Evolutionary conservation across 2,329 filamentous ascomycete species (phyloP).

Genomic region (Botrytis aclada): DNA sequence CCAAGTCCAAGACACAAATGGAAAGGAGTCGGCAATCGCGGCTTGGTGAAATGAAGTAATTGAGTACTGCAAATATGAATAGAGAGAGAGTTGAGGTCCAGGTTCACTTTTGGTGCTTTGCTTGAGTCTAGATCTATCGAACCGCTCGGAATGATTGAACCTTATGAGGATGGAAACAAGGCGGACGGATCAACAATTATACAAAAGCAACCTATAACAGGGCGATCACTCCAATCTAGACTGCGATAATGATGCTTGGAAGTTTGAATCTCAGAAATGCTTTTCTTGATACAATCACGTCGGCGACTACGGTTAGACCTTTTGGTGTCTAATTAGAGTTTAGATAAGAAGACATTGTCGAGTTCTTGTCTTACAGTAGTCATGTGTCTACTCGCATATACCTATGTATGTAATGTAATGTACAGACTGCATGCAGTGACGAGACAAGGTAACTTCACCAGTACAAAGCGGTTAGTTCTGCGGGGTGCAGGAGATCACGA

Average conservation of each 20-base stretch:
- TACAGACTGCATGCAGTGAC: not conserved
- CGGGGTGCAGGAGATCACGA: slow-evolving; percentile 13
- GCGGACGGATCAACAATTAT: not conserved
- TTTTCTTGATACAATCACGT: not conserved
- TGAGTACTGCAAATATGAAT: not conserved
- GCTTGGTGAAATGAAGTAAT: not conserved
- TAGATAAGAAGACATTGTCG: not conserved
- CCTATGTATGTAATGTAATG: not conserved
- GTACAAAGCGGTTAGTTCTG: not conserved
- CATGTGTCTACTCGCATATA: not conserved
- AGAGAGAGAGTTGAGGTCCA: not conserved
- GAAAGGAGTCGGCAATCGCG: not conserved
- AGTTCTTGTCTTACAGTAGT: not conserved
- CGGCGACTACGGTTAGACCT: not conserved
- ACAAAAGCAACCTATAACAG: not conserved
- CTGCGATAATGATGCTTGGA: not conserved
- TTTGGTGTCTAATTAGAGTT: not conserved
- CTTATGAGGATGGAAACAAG: not conserved
- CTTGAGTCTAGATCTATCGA: not conserved
- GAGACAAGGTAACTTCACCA: not conserved
- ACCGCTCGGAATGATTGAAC: not conserved
- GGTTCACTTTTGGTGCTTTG: not conserved
- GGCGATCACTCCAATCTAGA: slow-evolving; percentile 5
- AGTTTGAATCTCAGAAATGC: not conserved
- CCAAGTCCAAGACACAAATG: not conserved